These are phyloP conservation scores for Micractinium conductrix DNA, from an alignment of 139 green algal genomes.

Conservation along the genomic window DNA sequence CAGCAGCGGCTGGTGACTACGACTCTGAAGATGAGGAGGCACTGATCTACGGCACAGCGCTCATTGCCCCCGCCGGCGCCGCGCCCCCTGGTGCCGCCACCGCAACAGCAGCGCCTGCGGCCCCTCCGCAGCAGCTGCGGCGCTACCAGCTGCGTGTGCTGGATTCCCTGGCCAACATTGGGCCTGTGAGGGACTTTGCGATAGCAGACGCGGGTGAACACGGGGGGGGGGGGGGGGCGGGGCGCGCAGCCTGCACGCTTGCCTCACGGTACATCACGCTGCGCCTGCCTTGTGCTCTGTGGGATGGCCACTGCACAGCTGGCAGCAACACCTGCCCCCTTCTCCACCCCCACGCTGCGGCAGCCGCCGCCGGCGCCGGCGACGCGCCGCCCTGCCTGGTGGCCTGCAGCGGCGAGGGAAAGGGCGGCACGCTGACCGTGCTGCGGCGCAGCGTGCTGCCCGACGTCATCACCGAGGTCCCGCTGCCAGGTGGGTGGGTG, in stretches of 20 bases:
- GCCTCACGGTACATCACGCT: not conserved
- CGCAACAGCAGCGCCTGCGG: not conserved
- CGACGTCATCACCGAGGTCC: conserved; percentile 82
- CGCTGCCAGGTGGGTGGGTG: conserved; percentile 51
- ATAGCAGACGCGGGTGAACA: not conserved
- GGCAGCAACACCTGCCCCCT: not conserved
- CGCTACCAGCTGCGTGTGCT: conserved; percentile 53
- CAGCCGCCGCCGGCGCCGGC: not conserved
- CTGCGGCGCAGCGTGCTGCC: conserved; percentile 72
- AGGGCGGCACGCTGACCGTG: conserved; percentile 78
- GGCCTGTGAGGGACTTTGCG: conserved; percentile 66
- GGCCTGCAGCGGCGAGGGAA: conserved; percentile 68
- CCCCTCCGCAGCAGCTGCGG: conserved; percentile 26
- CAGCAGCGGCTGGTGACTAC: not conserved
- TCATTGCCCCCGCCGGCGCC: not conserved
- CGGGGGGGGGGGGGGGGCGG: not conserved
- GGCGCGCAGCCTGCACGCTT: not conserved
- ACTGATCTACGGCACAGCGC: conserved; percentile 32
- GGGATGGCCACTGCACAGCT: not conserved
- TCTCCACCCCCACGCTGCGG: not conserved
- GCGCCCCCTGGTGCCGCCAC: not conserved
- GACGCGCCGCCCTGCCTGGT: conserved; percentile 50
- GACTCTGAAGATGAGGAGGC: conserved; percentile 44
- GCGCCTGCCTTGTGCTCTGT: not conserved
- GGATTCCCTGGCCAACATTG: conserved; percentile 73